Evolutionary conservation across 2,329 filamentous ascomycete species (phyloP).

Genomic region (Hypoxylon sp.): DNA sequence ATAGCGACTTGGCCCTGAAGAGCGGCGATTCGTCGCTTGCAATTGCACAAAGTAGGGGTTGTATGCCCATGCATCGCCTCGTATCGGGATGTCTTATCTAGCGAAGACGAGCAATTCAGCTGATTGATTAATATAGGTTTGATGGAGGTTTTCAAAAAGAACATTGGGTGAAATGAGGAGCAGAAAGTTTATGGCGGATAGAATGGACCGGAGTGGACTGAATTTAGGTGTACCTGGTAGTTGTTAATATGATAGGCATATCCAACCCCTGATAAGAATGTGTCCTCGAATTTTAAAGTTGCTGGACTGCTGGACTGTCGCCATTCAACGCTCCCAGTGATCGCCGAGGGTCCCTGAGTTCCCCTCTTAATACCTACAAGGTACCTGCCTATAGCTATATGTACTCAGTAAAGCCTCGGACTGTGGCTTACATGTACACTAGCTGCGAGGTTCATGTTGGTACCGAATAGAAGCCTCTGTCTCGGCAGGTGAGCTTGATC

Average conservation of each 20-base stretch:
- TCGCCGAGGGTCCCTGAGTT: constrained; percentile 22
- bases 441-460: not conserved
- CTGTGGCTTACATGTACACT: not conserved
- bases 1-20: constrained; percentile 5
- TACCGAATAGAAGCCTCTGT: constrained; percentile 8
- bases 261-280: constrained; percentile 32
- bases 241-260: constrained; percentile 26
- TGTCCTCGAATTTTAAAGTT: constrained; percentile 39
- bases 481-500: constrained; percentile 13
- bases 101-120: not conserved
- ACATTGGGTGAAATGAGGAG: constrained; percentile 17
- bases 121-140: constrained; percentile 9
- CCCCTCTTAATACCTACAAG: not conserved
- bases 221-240: constrained; percentile 39
- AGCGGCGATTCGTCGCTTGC: constrained; percentile 19
- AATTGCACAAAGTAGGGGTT: constrained; percentile 6
- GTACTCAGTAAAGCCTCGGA: not conserved
- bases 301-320: constrained; percentile 23
- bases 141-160: constrained; percentile 1
- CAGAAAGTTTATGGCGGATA: constrained; percentile 34
- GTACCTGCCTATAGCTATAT: not conserved
- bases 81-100: not conserved
- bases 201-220: constrained; percentile 26
- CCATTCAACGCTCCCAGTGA: constrained; percentile 19
- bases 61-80: not conserved